Percentiles rank a stretch among this genome's conserved stretches.
Conservation (phyloP, 306 rosid species). For the Dryas drummondii region DNA sequence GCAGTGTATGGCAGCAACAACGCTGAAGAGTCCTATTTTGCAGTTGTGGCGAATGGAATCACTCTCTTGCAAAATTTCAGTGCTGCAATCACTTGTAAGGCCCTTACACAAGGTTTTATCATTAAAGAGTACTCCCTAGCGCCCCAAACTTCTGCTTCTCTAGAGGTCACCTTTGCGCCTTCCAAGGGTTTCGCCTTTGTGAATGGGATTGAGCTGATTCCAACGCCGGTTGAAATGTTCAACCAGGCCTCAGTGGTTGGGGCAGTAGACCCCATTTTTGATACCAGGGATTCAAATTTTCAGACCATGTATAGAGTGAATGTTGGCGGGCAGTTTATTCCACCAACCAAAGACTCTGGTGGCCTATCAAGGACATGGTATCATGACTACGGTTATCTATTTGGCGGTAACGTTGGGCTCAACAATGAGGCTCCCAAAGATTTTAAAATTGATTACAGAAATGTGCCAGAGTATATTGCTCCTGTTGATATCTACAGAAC, state of each 20-base stretch:
- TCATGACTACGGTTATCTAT: conserved; percentile 39
- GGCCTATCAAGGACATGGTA: conserved; percentile 39
- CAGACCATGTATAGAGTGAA: conserved; percentile 48
- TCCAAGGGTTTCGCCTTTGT: conserved; percentile 40
- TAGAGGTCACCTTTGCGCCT: conserved; percentile 40
- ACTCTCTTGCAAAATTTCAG: conserved; percentile 45
- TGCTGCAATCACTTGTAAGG: conserved; percentile 39
- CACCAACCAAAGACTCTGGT: conserved; percentile 46
- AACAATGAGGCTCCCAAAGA: conserved; percentile 9
- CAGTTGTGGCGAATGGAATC: conserved; percentile 33
- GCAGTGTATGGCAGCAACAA: conserved; percentile 39
- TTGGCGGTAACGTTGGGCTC: conserved; percentile 40
- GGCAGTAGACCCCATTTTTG: conserved; percentile 16
- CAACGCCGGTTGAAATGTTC: conserved; percentile 28
- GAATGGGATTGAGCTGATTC: conserved; percentile 44
- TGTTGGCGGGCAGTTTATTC: conserved; percentile 43
- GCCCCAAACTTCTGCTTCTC: conserved; percentile 11
- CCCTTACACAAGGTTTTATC: conserved; percentile 45
- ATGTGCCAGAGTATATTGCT: conserved; percentile 32
- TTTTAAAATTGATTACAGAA: conserved; percentile 27
- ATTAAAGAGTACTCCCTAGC: conserved; percentile 38
- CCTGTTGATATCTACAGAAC: conserved; percentile 40
- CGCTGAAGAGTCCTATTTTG: conserved; percentile 33
- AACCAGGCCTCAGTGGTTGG: conserved; percentile 31
- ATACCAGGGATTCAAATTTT: conserved; percentile 18